Evolutionary conservation across 768 basidiomycete genomes (phyloP).

Genomic region (Hygrophoropsis aurantiaca): DNA sequence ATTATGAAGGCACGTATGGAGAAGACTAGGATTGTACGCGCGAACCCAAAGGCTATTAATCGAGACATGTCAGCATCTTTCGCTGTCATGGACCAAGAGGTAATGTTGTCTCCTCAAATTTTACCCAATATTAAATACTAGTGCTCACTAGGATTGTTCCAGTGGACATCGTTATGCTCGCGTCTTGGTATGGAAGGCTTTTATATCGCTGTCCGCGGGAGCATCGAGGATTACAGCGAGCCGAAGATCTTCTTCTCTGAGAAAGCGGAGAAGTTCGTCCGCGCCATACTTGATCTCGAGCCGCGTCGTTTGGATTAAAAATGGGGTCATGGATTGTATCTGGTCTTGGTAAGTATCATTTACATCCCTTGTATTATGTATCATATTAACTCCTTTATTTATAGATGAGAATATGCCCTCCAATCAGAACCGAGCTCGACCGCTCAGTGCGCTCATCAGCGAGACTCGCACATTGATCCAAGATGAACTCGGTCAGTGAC

Average conservation of each 20-base stretch:
- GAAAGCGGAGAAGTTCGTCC: background rate
- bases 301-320: slow-evolving; percentile 1
- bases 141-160: background rate
- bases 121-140: background rate
- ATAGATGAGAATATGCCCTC: background rate
- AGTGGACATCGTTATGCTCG: background rate
- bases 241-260: slow-evolving; percentile 3
- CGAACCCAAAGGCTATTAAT: background rate
- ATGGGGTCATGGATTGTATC: background rate
- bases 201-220: background rate
- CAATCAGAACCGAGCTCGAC: background rate
- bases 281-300: background rate
- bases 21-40: background rate
- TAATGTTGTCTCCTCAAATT: no score
- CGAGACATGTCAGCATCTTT: background rate
- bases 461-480: background rate
- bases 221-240: background rate
- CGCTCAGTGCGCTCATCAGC: background rate
- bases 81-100: slow-evolving; percentile 3
- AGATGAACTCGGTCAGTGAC: background rate
- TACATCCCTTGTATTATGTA: no score
- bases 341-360: slow-evolving; percentile 2
- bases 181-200: background rate
- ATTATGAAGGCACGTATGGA: background rate
- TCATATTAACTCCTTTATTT: background rate